These are phyloP conservation scores for Paragyromitra xinjiangensis DNA, from an alignment of 495 filamentous ascomycete species.

Conservation along the genomic window DNA sequence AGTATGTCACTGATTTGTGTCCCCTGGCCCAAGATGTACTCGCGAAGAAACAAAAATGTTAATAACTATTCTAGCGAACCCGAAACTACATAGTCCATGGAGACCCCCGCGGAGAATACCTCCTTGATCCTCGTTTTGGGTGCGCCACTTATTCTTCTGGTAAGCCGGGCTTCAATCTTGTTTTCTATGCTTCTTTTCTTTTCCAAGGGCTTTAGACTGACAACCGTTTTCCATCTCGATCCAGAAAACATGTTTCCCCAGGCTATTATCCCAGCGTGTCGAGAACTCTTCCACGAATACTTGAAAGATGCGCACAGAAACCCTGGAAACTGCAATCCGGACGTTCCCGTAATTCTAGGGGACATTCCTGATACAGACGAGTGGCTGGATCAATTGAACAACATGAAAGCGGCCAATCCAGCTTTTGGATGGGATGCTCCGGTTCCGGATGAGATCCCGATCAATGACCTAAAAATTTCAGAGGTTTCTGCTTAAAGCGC, in stretches of 20 bases:
- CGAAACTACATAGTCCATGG: constrained; percentile 48
- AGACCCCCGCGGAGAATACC: constrained; percentile 40
- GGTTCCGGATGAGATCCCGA: constrained; percentile 11
- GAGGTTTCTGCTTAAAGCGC: constrained; percentile 2
- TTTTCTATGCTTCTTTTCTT: background rate
- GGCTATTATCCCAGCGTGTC: constrained; percentile 43
- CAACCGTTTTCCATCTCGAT: background rate
- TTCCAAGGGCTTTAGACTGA: constrained; percentile 6
- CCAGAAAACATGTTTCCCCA: constrained; percentile 42
- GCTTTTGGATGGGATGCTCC: constrained; percentile 41
- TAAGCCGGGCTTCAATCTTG: constrained; percentile 2
- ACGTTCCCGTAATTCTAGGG: constrained; percentile 51
- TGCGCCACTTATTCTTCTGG: constrained; percentile 54
- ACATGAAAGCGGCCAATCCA: constrained; percentile 26
- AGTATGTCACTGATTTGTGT: constrained; percentile 26
- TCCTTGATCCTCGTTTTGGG: constrained; percentile 50
- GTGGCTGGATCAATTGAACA: constrained; percentile 47
- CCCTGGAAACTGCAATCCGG: constrained; percentile 49
- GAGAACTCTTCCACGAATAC: constrained; percentile 41
- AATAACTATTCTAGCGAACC: constrained; percentile 38
- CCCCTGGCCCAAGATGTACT: background rate
- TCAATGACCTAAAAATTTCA: background rate
- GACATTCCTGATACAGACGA: constrained; percentile 44
- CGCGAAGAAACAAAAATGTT: constrained; percentile 15
- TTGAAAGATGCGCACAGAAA: constrained; percentile 38